Conservation (phyloP, 1,284 basidiomycete genomes). For the Trichosporon faecale region DNA sequence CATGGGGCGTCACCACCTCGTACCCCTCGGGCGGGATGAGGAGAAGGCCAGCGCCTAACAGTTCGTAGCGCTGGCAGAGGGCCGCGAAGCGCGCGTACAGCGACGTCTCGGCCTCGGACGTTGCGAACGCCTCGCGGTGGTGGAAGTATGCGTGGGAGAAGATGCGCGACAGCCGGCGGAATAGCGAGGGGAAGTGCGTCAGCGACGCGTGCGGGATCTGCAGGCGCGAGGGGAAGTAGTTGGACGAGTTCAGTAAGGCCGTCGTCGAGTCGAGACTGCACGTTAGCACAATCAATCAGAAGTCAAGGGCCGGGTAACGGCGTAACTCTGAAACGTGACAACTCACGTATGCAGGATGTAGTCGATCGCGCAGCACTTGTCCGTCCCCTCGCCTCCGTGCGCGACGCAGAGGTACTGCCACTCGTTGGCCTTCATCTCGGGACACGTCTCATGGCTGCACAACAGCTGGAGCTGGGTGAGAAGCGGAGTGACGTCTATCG, state of each 20-base stretch:
- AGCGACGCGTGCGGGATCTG: slow-evolving; percentile 75
- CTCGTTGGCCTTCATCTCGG: slow-evolving; percentile 95
- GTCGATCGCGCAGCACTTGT: slow-evolving; percentile 94
- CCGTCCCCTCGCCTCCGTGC: slow-evolving; percentile 55
- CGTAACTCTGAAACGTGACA: neutral
- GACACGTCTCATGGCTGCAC: slow-evolving; percentile 78
- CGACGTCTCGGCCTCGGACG: slow-evolving; percentile 68
- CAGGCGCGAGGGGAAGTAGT: slow-evolving; percentile 84
- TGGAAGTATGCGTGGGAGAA: slow-evolving; percentile 95
- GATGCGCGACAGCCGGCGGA: slow-evolving; percentile 76
- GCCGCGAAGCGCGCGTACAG: slow-evolving; percentile 87
- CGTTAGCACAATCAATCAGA: slow-evolving; percentile 71
- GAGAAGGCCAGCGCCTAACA: slow-evolving; percentile 71
- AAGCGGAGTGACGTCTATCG: slow-evolving; percentile 85
- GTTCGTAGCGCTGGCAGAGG: slow-evolving; percentile 73
- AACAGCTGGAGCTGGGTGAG: slow-evolving; percentile 80
- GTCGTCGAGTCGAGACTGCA: slow-evolving; percentile 87
- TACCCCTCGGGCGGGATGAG: slow-evolving; percentile 61
- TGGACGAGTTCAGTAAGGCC: slow-evolving; percentile 83
- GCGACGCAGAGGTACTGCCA: slow-evolving; percentile 96
- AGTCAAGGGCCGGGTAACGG: neutral
- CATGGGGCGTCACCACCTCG: slow-evolving; percentile 16
- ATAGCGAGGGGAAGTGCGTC: slow-evolving; percentile 73
- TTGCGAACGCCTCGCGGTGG: slow-evolving; percentile 72
- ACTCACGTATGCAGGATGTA: slow-evolving; percentile 83